phyloP scores from a whole-genome alignment of 108 stramenopile species.

The Mediolabrus comicus region DNA sequence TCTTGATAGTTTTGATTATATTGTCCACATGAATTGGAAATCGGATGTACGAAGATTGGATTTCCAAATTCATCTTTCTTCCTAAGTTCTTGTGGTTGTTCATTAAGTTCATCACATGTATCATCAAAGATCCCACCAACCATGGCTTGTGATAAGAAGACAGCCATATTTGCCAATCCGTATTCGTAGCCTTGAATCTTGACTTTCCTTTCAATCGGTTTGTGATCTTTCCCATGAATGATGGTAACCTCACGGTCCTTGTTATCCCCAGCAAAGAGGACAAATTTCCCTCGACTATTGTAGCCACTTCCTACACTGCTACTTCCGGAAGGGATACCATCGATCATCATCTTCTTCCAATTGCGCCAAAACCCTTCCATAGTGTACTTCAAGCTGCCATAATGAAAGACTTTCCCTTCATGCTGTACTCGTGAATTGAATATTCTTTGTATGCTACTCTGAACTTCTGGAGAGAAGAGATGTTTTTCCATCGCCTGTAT shows the following conservation, averaged over 20 bases:
- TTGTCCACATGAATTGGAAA: conserved; percentile 35
- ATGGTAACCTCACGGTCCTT: not conserved
- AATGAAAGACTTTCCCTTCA: conserved; percentile 3
- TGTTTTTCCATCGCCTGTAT: conserved; percentile 25
- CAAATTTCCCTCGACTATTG: not conserved
- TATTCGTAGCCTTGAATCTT: conserved; percentile 28
- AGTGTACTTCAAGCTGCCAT: conserved; percentile 17
- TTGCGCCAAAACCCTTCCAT: conserved; percentile 33
- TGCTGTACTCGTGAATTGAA: conserved; percentile 26
- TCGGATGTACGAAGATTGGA: conserved; percentile 3
- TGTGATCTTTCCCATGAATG: not conserved
- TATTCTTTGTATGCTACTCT: conserved; percentile 6
- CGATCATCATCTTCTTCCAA: conserved; percentile 25
- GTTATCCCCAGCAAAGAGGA: conserved; percentile 25
- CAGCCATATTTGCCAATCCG: conserved; percentile 48
- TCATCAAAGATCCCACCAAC: conserved; percentile 46
- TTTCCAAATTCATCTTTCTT: not conserved
- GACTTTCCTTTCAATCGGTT: not conserved
- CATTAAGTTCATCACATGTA: conserved; percentile 32
- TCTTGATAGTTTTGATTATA: conserved; percentile 22
- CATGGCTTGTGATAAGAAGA: conserved; percentile 48
- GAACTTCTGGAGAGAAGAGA: conserved; percentile 19
- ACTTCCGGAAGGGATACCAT: conserved; percentile 3
- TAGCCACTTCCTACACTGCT: not conserved
- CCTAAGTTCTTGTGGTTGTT: not conserved